These are phyloP conservation scores for Microsporum audouinii DNA, from an alignment of 2,329 filamentous ascomycete species.

Conservation along the genomic window DNA sequence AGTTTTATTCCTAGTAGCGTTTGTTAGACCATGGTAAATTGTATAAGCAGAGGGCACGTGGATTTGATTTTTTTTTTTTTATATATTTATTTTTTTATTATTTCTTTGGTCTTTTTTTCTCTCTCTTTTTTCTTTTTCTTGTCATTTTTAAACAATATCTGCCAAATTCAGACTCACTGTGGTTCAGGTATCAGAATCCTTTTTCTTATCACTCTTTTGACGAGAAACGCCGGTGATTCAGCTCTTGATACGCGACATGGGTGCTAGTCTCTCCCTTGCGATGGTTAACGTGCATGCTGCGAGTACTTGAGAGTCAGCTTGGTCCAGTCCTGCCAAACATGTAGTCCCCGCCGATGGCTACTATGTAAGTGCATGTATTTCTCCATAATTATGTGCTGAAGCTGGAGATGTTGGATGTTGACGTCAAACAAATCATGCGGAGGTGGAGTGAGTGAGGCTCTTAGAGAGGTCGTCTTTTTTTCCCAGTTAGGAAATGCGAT, in stretches of 20 bases:
- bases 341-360: neutral
- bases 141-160: neutral
- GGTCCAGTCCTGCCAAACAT: neutral
- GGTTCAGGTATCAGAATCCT: neutral
- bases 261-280: neutral
- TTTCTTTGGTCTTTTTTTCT: neutral
- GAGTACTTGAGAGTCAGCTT: neutral
- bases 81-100: neutral
- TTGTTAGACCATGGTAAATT: neutral
- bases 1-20: neutral
- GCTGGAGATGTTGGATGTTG: neutral
- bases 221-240: slow-evolving; percentile 1
- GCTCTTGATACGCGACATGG: neutral
- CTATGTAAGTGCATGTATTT: neutral
- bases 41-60: neutral
- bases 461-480: neutral
- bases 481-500: neutral
- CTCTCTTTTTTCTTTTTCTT: neutral
- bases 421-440: neutral
- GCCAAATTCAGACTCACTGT: neutral
- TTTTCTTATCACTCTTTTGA: neutral
- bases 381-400: neutral
- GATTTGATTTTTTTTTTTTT: neutral
- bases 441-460: neutral
- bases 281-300: neutral